These are phyloP conservation scores for Geotrichum phurueaensis DNA, from an alignment of 1,139 yeast species.

Conservation along the genomic window DNA sequence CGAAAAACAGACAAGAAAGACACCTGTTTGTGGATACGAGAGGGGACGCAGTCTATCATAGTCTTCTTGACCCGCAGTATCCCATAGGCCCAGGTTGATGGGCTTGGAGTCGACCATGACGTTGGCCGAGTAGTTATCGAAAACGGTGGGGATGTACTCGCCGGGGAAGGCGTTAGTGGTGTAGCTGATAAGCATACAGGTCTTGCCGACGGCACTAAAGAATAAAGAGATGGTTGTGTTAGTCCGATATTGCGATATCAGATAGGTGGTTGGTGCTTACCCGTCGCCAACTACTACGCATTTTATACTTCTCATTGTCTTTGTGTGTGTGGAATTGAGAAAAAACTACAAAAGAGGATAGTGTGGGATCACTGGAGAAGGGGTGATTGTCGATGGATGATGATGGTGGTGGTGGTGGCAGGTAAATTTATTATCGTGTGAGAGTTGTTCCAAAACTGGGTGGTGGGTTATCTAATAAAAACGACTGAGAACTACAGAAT, in stretches of 20 bases:
- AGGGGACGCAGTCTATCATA: slow-evolving; percentile 95
- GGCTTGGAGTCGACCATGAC: slow-evolving; percentile 68
- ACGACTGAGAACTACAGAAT: too few species aligned
- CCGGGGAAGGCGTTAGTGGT: slow-evolving; percentile 92
- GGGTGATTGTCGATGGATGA: too few species aligned
- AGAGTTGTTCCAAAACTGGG: too few species aligned
- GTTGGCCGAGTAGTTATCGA: slow-evolving; percentile 83
- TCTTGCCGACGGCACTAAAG: slow-evolving; percentile 80
- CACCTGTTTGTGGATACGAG: slow-evolving; percentile 97
- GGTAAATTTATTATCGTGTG: too few species aligned
- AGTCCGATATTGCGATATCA: too few species aligned
- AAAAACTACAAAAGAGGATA: background rate
- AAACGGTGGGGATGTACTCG: slow-evolving; percentile 91
- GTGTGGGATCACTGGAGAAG: too few species aligned
- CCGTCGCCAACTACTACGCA: slow-evolving; percentile 97
- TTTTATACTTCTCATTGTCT: slow-evolving; percentile 78
- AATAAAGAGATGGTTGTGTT: background rate
- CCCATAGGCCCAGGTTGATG: slow-evolving; percentile 70
- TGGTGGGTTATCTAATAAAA: too few species aligned
- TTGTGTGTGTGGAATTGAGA: background rate
- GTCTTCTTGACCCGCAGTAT: slow-evolving; percentile 99
- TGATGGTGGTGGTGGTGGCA: too few species aligned
- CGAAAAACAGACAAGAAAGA: slow-evolving; percentile 87
- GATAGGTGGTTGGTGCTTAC: slow-evolving; percentile 28
- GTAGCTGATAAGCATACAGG: slow-evolving; percentile 80